Evolutionary conservation across 2,329 filamentous ascomycete genomes (phyloP).

Genomic region (Scedosporium boydii): DNA sequence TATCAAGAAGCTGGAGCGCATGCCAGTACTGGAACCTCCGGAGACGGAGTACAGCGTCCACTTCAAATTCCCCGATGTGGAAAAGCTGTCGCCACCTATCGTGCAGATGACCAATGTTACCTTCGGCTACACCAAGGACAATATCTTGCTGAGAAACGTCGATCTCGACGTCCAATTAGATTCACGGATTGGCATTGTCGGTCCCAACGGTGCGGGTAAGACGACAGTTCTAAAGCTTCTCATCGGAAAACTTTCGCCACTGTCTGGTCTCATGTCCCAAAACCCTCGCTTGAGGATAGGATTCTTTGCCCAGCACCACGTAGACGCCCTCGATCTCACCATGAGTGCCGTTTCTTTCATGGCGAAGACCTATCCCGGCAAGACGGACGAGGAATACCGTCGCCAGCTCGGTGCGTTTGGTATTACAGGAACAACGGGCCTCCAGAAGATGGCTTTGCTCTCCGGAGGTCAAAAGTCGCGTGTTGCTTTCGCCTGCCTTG

Average conservation of each 20-base stretch:
- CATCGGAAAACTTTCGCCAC: conserved; percentile 71
- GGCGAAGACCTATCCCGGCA: conserved; percentile 83
- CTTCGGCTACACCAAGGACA: conserved; percentile 80
- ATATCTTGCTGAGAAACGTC: conserved; percentile 71
- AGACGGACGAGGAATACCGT: conserved; percentile 92
- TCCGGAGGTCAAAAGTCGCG: conserved; percentile 98
- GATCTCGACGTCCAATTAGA: conserved; percentile 96
- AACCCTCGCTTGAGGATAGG: conserved; percentile 83
- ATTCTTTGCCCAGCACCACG: conserved; percentile 98
- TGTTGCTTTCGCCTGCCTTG: conserved; percentile 95
- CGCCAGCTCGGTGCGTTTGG: conserved; percentile 85
- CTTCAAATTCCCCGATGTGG: conserved; percentile 95
- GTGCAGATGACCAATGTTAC: conserved; percentile 92
- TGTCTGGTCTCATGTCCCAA: conserved; percentile 73
- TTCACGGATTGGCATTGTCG: conserved; percentile 97
- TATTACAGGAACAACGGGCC: conserved; percentile 86
- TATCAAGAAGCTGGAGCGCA: conserved; percentile 97
- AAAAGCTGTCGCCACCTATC: conserved; percentile 94
- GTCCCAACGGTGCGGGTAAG: conserved; percentile 97
- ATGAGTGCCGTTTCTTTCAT: conserved; percentile 91
- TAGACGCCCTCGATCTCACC: conserved; percentile 87
- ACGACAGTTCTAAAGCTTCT: conserved; percentile 98
- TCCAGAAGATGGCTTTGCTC: conserved; percentile 89
- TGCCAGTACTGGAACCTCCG: conserved; percentile 83
- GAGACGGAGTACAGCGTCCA: conserved; percentile 93